phyloP scores from a whole-genome alignment of 345 rosid genomes.

The Alliaria petiolata region DNA sequence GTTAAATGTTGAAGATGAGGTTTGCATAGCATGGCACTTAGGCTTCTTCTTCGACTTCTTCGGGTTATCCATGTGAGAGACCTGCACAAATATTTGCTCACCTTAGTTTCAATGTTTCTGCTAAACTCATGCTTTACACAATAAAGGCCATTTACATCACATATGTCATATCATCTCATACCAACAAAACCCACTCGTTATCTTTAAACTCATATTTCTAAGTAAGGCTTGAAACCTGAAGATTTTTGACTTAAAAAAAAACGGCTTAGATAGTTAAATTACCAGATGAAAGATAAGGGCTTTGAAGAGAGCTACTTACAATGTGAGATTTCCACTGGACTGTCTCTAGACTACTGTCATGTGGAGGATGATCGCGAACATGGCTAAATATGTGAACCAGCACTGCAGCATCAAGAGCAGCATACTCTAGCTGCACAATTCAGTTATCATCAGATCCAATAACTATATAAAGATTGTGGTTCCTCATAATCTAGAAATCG shows the following conservation, averaged over 20 bases:
- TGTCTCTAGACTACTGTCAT: slow-evolving; percentile 38
- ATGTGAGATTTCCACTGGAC: slow-evolving; percentile 74
- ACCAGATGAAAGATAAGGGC: background rate
- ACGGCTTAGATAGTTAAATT: background rate
- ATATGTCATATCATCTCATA: no score
- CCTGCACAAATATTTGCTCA: slow-evolving; percentile 32
- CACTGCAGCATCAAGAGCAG: slow-evolving; percentile 92
- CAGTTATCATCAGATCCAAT: background rate
- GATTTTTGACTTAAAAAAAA: no score
- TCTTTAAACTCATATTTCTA: background rate
- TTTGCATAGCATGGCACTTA: background rate
- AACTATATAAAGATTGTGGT: background rate
- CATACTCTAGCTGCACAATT: slow-evolving; percentile 76
- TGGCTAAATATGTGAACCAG: slow-evolving; percentile 70
- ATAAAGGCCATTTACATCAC: background rate
- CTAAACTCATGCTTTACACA: background rate
- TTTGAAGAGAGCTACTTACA: slow-evolving; percentile 41
- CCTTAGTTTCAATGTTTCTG: background rate
- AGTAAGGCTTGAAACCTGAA: background rate
- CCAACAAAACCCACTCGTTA: background rate
- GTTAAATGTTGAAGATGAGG: background rate
- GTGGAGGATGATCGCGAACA: slow-evolving; percentile 40
- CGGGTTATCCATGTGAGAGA: slow-evolving; percentile 49
- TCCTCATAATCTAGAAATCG: background rate
- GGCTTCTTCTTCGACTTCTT: slow-evolving; percentile 42